phyloP scores from a whole-genome alignment of 164 flowering plant genomes.

The Protea cynaroides region DNA sequence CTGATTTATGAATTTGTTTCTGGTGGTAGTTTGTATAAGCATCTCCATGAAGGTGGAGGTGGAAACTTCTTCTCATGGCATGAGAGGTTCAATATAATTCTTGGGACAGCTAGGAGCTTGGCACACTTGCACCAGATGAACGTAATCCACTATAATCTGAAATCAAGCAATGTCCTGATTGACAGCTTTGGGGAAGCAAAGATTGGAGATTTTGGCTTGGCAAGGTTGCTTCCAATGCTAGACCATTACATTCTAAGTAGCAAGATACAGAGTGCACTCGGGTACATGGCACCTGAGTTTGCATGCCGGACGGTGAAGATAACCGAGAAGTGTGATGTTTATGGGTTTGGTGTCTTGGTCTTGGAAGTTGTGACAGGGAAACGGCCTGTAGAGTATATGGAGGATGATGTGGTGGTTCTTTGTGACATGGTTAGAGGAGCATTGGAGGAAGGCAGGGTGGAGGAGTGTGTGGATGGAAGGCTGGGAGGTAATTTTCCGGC shows the following conservation, averaged over 20 bases:
- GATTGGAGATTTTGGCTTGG: slow-evolving; percentile 85
- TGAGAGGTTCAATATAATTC: slow-evolving; percentile 68
- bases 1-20: slow-evolving; percentile 71
- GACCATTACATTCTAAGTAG: slow-evolving; percentile 82
- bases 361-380: slow-evolving; percentile 85
- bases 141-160: slow-evolving; percentile 80
- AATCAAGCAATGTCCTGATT: slow-evolving; percentile 72
- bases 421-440: slow-evolving; percentile 88
- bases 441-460: slow-evolving; percentile 72
- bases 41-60: slow-evolving; percentile 58
- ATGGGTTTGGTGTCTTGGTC: slow-evolving; percentile 83
- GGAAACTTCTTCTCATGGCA: slow-evolving; percentile 61
- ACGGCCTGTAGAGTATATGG: slow-evolving; percentile 95
- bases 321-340: slow-evolving; percentile 90
- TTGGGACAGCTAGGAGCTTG: slow-evolving; percentile 78
- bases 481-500: slow-evolving; percentile 58
- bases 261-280: slow-evolving; percentile 97
- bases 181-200: slow-evolving; percentile 63
- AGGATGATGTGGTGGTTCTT: slow-evolving; percentile 88
- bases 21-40: slow-evolving; percentile 69
- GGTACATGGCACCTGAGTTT: slow-evolving; percentile 98
- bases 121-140: slow-evolving; percentile 67
- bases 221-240: slow-evolving; percentile 69
- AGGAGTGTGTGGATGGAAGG: slow-evolving; percentile 67
- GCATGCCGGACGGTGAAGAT: slow-evolving; percentile 85